Evolutionary conservation across 192 early-diverging fungal species (phyloP).

Genomic region (Coemansia sp.): DNA sequence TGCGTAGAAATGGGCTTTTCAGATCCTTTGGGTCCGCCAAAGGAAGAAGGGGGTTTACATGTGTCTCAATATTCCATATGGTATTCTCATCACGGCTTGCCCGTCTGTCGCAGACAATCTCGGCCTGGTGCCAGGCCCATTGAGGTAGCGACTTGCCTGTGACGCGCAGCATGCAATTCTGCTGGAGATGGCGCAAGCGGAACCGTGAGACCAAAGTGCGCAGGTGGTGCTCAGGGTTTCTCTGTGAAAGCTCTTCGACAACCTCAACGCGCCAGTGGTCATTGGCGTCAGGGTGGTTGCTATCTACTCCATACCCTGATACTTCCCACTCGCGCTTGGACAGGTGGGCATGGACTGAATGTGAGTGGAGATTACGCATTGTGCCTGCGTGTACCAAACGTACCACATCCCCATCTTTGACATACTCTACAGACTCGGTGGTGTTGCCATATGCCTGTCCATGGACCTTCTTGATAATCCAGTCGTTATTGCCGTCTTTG

Average conservation of each 20-base stretch:
- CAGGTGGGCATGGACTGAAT: slow-evolving; percentile 72
- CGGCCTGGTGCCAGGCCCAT: slow-evolving; percentile 96
- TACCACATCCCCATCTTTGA: slow-evolving; percentile 78
- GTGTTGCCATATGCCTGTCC: slow-evolving; percentile 25
- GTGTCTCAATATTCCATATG: slow-evolving; percentile 93
- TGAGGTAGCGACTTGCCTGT: slow-evolving; percentile 78
- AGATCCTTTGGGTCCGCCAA: slow-evolving; percentile 62
- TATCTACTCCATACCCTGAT: slow-evolving; percentile 76
- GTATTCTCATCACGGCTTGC: slow-evolving; percentile 63
- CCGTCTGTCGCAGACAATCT: slow-evolving; percentile 82
- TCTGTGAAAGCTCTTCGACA: slow-evolving; percentile 61
- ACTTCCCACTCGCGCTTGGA: slow-evolving; percentile 83
- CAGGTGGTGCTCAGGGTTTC: slow-evolving; percentile 53
- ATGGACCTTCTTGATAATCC: slow-evolving; percentile 71
- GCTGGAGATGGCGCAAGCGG: slow-evolving; percentile 67
- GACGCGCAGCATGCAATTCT: slow-evolving; percentile 77
- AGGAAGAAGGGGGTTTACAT: slow-evolving; percentile 78
- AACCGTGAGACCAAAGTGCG: slow-evolving; percentile 79
- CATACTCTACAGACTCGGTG: slow-evolving; percentile 57
- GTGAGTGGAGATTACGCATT: slow-evolving; percentile 80
- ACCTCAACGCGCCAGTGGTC: slow-evolving; percentile 92
- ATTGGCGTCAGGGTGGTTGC: slow-evolving; percentile 69
- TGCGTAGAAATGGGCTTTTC: slow-evolving; percentile 73
- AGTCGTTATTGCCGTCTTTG: slow-evolving; percentile 92
- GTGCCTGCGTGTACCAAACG: slow-evolving; percentile 77